A percentile compares a stretch with the other conserved stretches of the same genome.
phyloP scores from a whole-genome alignment of 306 rosid genomes.

The Vigna nakashimae region DNA sequence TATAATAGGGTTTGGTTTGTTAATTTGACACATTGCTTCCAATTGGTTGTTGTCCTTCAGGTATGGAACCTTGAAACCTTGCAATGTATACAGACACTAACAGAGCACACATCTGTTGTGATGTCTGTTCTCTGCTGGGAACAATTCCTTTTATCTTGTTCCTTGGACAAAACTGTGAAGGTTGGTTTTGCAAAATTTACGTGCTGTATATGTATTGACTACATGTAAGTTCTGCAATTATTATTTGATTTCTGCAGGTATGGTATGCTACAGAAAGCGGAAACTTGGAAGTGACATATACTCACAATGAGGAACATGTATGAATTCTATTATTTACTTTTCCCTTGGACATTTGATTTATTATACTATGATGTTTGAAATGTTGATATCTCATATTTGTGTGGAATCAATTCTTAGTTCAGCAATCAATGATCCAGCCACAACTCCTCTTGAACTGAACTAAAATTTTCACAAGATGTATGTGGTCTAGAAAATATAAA shows the following conservation, averaged over 20 bases:
- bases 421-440: constrained; percentile 14
- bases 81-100: constrained; percentile 89
- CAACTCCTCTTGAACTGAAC: constrained; percentile 14
- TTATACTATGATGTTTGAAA: constrained; percentile 13
- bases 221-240: not conserved
- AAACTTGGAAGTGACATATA: constrained; percentile 87
- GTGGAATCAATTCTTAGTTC: constrained; percentile 10
- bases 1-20: constrained; percentile 20
- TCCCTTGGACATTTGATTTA: not conserved
- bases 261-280: constrained; percentile 94
- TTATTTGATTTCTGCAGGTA: constrained; percentile 58
- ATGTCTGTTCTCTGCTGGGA: constrained; percentile 99
- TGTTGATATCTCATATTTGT: constrained; percentile 1
- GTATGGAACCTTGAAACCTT: constrained; percentile 93
- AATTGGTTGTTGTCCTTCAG: constrained; percentile 55
- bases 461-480: not conserved
- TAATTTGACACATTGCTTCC: constrained; percentile 15
- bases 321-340: constrained; percentile 40
- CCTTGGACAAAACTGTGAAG: constrained; percentile 90
- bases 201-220: not conserved
- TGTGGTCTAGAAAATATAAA: constrained; percentile 27
- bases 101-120: constrained; percentile 88
- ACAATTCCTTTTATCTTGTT: constrained; percentile 88
- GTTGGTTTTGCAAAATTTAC: constrained; percentile 49
- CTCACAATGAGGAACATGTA: constrained; percentile 89